phyloP scores from a whole-genome alignment of 768 basidiomycete species.

The Tulasnella sp. region DNA sequence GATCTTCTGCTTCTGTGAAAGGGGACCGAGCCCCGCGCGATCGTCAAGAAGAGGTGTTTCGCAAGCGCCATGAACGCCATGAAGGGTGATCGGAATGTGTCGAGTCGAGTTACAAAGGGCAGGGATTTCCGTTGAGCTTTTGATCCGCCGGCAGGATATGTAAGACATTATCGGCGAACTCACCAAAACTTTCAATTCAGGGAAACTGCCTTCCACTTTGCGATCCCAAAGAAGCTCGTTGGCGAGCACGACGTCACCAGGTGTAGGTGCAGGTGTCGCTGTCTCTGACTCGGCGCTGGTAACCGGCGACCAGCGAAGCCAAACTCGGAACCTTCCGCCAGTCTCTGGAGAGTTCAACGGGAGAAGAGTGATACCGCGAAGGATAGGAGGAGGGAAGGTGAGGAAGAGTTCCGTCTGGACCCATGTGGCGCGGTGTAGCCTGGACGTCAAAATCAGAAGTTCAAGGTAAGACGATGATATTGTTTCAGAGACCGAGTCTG shows the following conservation, averaged over 20 bases:
- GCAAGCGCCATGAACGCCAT: not conserved
- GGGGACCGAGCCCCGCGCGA: conserved; percentile 6
- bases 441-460: conserved; percentile 24
- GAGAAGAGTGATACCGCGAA: conserved; percentile 56
- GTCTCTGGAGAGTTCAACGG: conserved; percentile 74
- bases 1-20: conserved; percentile 71
- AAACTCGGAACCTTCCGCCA: conserved; percentile 82
- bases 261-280: not conserved
- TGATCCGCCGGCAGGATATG: not conserved
- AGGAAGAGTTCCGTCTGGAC: conserved; percentile 84
- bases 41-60: not conserved
- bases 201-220: conserved; percentile 84
- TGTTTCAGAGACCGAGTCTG: not conserved
- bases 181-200: conserved; percentile 77
- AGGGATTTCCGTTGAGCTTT: not conserved
- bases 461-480: not conserved
- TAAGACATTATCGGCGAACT: conserved; percentile 22
- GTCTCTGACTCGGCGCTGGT: conserved; percentile 22
- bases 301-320: conserved; percentile 38
- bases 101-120: not conserved
- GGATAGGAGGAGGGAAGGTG: conserved; percentile 72
- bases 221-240: conserved; percentile 66
- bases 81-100: not conserved
- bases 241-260: not conserved
- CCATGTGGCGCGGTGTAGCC: conserved; percentile 91